A percentile compares a stretch with the other conserved stretches of the same genome.
Conservation (phyloP, 225 moss, liverwort and hornwort species). For the Marchantia paleacea region DNA sequence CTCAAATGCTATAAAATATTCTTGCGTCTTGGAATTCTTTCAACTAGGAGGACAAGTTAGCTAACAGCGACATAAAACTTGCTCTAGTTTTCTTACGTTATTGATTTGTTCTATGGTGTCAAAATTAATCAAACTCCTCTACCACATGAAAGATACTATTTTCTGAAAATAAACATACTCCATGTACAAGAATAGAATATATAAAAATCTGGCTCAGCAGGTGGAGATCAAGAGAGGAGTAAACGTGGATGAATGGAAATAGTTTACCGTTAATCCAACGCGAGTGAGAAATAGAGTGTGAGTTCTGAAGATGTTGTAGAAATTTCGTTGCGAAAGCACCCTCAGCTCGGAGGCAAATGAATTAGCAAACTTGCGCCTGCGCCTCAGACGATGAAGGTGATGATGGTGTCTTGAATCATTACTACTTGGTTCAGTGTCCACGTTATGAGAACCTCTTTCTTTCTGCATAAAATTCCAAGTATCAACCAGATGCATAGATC, state of each 20-base stretch:
- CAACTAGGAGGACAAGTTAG: too few relatives aligned
- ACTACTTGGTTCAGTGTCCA: not conserved
- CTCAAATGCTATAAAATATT: too few relatives aligned
- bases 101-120: too few relatives aligned
- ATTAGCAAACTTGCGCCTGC: constrained; percentile 19
- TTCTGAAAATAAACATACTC: too few relatives aligned
- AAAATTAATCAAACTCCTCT: too few relatives aligned
- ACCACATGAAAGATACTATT: too few relatives aligned
- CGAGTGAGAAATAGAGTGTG: constrained; percentile 39
- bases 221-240: too few relatives aligned
- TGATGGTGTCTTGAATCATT: not conserved
- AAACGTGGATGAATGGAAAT: not conserved
- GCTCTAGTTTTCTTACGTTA: too few relatives aligned
- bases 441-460: not conserved
- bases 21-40: too few relatives aligned
- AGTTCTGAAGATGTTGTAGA: constrained; percentile 40
- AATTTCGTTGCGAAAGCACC: constrained; percentile 41
- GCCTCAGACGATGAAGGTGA: not conserved
- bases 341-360: constrained; percentile 31
- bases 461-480: not conserved
- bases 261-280: constrained; percentile 36
- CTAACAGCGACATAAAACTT: too few relatives aligned
- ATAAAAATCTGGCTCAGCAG: too few relatives aligned
- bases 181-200: too few relatives aligned
- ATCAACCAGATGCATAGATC: not conserved